Percentiles rank a stretch among this genome's conserved stretches.
These are phyloP conservation scores for Lipomyces mesembrius DNA, from an alignment of 805 yeast species.

Conservation along the genomic window DNA sequence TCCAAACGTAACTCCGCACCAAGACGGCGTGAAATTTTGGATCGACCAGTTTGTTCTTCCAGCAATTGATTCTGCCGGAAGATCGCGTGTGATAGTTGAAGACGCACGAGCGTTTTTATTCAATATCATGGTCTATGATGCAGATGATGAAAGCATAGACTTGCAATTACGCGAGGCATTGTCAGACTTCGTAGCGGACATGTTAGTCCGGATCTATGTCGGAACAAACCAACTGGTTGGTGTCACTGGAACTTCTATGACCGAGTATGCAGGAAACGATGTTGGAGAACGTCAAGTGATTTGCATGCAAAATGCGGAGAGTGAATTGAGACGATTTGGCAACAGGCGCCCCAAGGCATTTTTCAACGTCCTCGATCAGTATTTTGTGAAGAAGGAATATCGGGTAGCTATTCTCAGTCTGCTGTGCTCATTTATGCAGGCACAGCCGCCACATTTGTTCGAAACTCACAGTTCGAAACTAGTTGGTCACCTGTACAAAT, in stretches of 20 bases:
- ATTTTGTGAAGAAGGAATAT: constrained; percentile 45
- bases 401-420: constrained; percentile 49
- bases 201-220: constrained; percentile 38
- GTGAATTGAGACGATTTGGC: constrained; percentile 52
- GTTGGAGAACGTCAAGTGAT: constrained; percentile 55
- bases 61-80: constrained; percentile 62
- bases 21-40: constrained; percentile 52
- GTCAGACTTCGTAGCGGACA: constrained; percentile 40
- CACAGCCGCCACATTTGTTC: constrained; percentile 43
- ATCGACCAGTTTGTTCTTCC: constrained; percentile 53
- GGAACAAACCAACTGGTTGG: constrained; percentile 13
- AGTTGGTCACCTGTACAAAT: constrained; percentile 48
- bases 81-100: constrained; percentile 49
- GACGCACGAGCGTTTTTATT: constrained; percentile 44
- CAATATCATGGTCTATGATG: constrained; percentile 41
- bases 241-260: neutral
- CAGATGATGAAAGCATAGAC: constrained; percentile 28
- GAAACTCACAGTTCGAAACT: constrained; percentile 48
- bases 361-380: constrained; percentile 48
- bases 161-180: constrained; percentile 33
- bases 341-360: constrained; percentile 48
- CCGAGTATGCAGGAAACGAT: constrained; percentile 24
- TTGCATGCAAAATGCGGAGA: constrained; percentile 52
- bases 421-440: constrained; percentile 44
- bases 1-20: constrained; percentile 42